A percentile compares a stretch with the other conserved stretches of the same genome.
Conservation (phyloP, 2,329 filamentous ascomycete genomes). For the Trichoderma koningiopsis region DNA sequence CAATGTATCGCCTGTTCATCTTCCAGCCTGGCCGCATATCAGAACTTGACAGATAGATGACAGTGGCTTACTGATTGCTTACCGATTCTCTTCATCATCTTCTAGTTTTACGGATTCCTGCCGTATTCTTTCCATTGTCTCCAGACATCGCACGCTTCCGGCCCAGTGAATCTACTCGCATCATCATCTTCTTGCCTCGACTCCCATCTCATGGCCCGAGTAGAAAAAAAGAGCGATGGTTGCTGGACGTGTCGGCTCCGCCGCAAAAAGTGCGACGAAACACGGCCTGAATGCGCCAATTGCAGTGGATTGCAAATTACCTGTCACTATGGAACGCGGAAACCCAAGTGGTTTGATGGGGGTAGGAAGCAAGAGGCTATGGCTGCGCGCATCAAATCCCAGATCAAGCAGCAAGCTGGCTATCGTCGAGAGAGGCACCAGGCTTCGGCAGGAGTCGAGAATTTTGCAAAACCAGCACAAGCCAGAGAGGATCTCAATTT, state of each 20-base stretch:
- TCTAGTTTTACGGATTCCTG: neutral
- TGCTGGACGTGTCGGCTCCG: constrained; percentile 9
- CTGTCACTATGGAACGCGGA: neutral
- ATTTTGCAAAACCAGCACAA: neutral
- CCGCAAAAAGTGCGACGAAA: constrained; percentile 5
- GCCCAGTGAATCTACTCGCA: neutral
- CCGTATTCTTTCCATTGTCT: neutral
- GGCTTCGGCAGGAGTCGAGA: neutral
- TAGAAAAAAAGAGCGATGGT: neutral
- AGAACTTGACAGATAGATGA: too few species aligned
- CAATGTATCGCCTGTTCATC: too few species aligned
- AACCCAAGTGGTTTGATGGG: neutral
- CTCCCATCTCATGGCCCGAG: neutral
- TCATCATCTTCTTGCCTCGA: neutral
- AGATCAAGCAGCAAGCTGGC: neutral
- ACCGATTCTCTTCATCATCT: neutral
- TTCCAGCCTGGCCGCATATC: too few species aligned
- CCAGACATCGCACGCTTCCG: neutral
- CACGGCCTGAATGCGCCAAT: neutral
- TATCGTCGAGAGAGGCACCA: neutral
- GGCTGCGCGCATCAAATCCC: neutral
- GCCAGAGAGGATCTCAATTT: neutral
- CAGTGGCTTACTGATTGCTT: too few species aligned
- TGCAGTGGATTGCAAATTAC: neutral
- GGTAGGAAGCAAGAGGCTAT: neutral